Percentiles rank a stretch among this genome's conserved stretches.
phyloP scores from a whole-genome alignment of 2,329 filamentous ascomycete genomes.

The Parasarocladium wereldwijsianum region DNA sequence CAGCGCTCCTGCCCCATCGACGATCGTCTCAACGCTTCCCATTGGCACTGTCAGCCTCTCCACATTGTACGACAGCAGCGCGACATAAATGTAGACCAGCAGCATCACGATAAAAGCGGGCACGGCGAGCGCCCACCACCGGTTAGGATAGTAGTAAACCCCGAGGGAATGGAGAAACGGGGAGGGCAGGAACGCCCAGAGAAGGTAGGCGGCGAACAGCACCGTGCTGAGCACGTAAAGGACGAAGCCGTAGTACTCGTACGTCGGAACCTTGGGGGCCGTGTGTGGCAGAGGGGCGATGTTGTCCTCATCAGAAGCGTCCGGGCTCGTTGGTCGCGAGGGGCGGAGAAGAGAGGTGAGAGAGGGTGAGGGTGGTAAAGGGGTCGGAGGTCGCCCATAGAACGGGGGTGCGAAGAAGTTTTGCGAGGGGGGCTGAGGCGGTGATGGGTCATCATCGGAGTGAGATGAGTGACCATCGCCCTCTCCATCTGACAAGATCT shows the following conservation, averaged over 20 bases:
- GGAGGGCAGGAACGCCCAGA: constrained; percentile 84
- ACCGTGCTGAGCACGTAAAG: constrained; percentile 81
- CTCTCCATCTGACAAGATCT: constrained; percentile 21
- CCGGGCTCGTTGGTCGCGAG: constrained; percentile 84
- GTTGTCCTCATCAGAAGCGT: constrained; percentile 71
- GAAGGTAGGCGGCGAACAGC: constrained; percentile 56
- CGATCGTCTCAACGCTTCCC: constrained; percentile 70
- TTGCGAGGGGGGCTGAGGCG: constrained; percentile 30
- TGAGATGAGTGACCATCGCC: constrained; percentile 17
- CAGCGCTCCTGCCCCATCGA: constrained; percentile 61
- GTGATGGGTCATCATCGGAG: constrained; percentile 20
- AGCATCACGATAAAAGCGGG: constrained; percentile 82
- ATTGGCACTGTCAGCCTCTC: constrained; percentile 75
- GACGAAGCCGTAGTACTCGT: constrained; percentile 98
- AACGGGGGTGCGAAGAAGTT: constrained; percentile 67
- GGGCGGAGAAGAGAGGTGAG: constrained; percentile 82
- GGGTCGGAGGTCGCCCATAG: constrained; percentile 93
- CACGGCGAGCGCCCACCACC: constrained; percentile 93
- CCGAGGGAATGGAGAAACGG: constrained; percentile 86
- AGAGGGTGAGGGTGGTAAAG: constrained; percentile 81
- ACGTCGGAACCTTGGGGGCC: constrained; percentile 89
- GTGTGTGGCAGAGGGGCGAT: constrained; percentile 76
- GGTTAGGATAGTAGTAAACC: constrained; percentile 91
- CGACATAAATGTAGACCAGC: constrained; percentile 86
- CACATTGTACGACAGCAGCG: constrained; percentile 80